These are phyloP conservation scores for Aspergillus clavatus DNA, from an alignment of 2,329 filamentous ascomycete genomes.

Conservation along the genomic window DNA sequence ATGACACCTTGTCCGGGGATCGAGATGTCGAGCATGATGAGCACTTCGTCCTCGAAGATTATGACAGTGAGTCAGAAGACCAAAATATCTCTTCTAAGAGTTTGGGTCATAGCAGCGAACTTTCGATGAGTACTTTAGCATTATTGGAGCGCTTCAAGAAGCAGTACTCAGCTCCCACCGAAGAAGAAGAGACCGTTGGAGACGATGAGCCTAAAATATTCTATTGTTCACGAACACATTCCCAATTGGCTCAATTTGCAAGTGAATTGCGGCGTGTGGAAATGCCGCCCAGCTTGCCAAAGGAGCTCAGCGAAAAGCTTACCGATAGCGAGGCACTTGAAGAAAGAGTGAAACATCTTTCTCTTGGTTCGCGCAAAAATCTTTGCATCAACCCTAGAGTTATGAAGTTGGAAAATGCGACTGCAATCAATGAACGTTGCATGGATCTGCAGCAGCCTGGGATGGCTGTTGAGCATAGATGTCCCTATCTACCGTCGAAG, in stretches of 20 bases:
- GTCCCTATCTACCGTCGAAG: slow-evolving; percentile 71
- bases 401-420: slow-evolving; percentile 60
- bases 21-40: slow-evolving; percentile 50
- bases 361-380: slow-evolving; percentile 80
- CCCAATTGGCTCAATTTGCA: slow-evolving; percentile 83
- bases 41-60: slow-evolving; percentile 71
- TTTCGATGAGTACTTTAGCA: slow-evolving; percentile 71
- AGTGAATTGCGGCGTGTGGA: slow-evolving; percentile 73
- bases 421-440: slow-evolving; percentile 90
- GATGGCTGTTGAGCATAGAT: slow-evolving; percentile 60
- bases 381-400: slow-evolving; percentile 87
- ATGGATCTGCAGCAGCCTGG: slow-evolving; percentile 77
- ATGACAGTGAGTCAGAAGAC: slow-evolving; percentile 58
- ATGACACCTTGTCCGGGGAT: slow-evolving; percentile 15
- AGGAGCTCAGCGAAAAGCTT: slow-evolving; percentile 26
- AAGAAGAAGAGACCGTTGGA: slow-evolving; percentile 46
- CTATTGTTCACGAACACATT: slow-evolving; percentile 90
- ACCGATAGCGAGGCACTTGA: slow-evolving; percentile 28
- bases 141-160: slow-evolving; percentile 64
- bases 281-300: slow-evolving; percentile 66
- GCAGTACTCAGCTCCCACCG: slow-evolving; percentile 25
- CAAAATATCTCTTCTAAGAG: slow-evolving; percentile 21
- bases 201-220: slow-evolving; percentile 72
- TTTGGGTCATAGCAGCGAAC: slow-evolving; percentile 39
- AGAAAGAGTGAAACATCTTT: slow-evolving; percentile 72